A percentile compares a stretch with the other conserved stretches of the same genome.
Conservation (phyloP, 2,329 filamentous ascomycete genomes). For the Fusarium acutatum region DNA sequence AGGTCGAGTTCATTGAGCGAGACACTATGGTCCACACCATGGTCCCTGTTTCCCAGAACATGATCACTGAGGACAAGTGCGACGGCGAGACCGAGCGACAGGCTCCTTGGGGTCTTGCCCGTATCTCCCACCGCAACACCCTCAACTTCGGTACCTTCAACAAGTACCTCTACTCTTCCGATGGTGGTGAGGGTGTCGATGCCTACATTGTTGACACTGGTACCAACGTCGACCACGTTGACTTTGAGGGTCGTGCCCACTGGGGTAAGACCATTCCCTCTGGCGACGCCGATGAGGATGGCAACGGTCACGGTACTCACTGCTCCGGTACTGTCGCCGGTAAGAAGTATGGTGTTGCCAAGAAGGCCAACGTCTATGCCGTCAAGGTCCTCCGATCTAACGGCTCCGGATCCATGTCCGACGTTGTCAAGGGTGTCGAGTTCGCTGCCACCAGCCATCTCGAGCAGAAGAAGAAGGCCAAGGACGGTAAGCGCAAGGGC, state of each 20-base stretch:
- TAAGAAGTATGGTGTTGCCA: conserved; percentile 99
- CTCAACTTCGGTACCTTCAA: conserved; percentile 94
- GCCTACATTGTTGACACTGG: conserved; percentile 99
- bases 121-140: conserved; percentile 92
- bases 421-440: conserved; percentile 98
- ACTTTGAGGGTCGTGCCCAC: conserved; percentile 93
- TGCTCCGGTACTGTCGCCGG: conserved; percentile 98
- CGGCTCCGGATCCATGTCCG: conserved; percentile 97
- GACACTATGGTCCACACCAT: conserved; percentile 92
- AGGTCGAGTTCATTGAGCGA: conserved; percentile 97
- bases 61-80: conserved; percentile 52
- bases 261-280: conserved; percentile 97
- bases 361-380: conserved; percentile 96
- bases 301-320: conserved; percentile 98
- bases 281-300: conserved; percentile 87
- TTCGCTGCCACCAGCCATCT: conserved; percentile 85
- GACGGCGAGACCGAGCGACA: conserved; percentile 80
- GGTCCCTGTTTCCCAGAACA: conserved; percentile 55
- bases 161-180: conserved; percentile 93
- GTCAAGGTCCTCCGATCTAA: conserved; percentile 99
- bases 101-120: conserved; percentile 97
- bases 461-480: conserved; percentile 78
- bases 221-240: conserved; percentile 91
- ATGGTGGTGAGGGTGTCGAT: conserved; percentile 96
- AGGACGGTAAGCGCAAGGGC: conserved; percentile 89